Evolutionary conservation across 2,329 filamentous ascomycete species (phyloP).

Genomic region (Simplicillium aogashimaense): DNA sequence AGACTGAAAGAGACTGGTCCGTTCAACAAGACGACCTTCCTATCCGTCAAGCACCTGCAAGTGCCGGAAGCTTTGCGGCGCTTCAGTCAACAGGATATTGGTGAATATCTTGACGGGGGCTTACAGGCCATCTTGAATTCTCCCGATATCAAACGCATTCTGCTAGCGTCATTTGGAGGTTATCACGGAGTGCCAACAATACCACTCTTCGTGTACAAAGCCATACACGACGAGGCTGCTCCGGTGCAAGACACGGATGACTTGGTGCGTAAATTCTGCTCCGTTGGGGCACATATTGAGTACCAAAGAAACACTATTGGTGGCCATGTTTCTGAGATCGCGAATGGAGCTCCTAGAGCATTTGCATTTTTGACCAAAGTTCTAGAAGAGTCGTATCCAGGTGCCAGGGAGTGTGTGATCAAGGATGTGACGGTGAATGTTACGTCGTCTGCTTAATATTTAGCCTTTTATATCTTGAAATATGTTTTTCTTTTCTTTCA

Average conservation of each 20-base stretch:
- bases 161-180: constrained; percentile 3
- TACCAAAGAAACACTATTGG: constrained; percentile 34
- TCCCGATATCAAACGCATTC: no score
- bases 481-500: no score
- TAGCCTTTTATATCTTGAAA: no score
- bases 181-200: constrained; percentile 30
- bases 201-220: constrained; percentile 41
- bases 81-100: background rate
- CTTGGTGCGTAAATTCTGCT: constrained; percentile 29
- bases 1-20: background rate
- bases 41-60: constrained; percentile 1
- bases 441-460: no score
- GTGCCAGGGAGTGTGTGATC: background rate
- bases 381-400: background rate
- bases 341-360: background rate
- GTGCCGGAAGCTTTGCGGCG: constrained; percentile 7
- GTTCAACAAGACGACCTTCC: constrained; percentile 2
- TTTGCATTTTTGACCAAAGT: background rate
- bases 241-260: constrained; percentile 30
- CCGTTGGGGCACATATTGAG: constrained; percentile 25
- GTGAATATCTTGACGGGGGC: background rate
- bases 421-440: background rate
- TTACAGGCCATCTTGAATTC: background rate
- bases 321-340: constrained; percentile 21
- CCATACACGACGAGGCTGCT: constrained; percentile 33